Evolutionary conservation across 176 grass and related monocot species (phyloP).

Genomic region (Ensete ventricosum): DNA sequence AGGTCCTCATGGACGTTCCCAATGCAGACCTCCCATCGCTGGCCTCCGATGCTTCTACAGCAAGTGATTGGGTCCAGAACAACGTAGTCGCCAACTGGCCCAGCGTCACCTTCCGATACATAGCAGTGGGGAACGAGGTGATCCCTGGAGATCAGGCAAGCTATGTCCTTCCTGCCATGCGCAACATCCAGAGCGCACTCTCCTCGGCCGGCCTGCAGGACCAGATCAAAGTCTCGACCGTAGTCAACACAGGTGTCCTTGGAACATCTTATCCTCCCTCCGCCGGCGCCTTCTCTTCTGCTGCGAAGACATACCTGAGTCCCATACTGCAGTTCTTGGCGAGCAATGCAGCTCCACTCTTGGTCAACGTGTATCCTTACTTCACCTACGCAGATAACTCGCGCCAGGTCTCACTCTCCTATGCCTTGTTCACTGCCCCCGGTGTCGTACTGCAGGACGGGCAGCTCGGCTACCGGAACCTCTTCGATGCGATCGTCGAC

Average conservation of each 20-base stretch:
- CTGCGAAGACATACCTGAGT: slow-evolving; percentile 2
- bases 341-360: slow-evolving; percentile 37
- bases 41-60: slow-evolving; percentile 4
- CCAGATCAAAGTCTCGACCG: slow-evolving; percentile 49
- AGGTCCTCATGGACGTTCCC: slow-evolving; percentile 17
- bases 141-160: neutral
- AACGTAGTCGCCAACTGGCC: slow-evolving; percentile 14
- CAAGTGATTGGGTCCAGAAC: slow-evolving; percentile 11
- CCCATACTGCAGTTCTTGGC: slow-evolving; percentile 32
- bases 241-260: slow-evolving; percentile 25
- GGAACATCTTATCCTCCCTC: slow-evolving; percentile 39
- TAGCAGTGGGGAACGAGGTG: slow-evolving; percentile 63
- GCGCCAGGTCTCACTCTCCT: slow-evolving; percentile 8
- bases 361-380: slow-evolving; percentile 77
- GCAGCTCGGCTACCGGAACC: slow-evolving; percentile 58
- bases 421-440: slow-evolving; percentile 43
- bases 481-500: slow-evolving; percentile 69
- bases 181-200: slow-evolving; percentile 41
- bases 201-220: slow-evolving; percentile 20
- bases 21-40: neutral
- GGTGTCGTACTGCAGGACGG: slow-evolving; percentile 45
- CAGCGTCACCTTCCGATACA: slow-evolving; percentile 22
- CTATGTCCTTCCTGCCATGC: slow-evolving; percentile 56
- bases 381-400: slow-evolving; percentile 34
- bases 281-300: slow-evolving; percentile 23